These are phyloP conservation scores for Candida mattraensis DNA, from an alignment of 805 yeast genomes.

Conservation along the genomic window DNA sequence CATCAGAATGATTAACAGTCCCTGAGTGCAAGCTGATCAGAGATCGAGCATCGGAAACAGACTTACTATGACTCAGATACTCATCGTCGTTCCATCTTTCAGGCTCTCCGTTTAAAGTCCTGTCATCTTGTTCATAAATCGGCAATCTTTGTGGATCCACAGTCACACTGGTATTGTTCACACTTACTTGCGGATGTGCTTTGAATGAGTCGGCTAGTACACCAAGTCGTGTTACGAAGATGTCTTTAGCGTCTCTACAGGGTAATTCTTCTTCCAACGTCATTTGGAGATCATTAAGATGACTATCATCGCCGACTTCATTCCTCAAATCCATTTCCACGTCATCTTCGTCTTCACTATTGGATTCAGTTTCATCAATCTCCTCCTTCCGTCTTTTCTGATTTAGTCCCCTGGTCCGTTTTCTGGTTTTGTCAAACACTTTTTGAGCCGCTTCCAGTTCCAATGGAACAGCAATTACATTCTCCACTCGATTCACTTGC, in stretches of 20 bases:
- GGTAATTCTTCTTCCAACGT: too few relatives aligned
- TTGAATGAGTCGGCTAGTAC: slow-evolving; percentile 24
- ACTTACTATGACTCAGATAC: too few relatives aligned
- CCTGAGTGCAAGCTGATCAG: slow-evolving; percentile 3
- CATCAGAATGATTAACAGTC: too few relatives aligned
- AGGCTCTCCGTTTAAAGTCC: background rate
- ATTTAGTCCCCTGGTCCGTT: background rate
- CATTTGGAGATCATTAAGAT: too few relatives aligned
- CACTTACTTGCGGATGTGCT: slow-evolving; percentile 18
- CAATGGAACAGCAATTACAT: slow-evolving; percentile 21
- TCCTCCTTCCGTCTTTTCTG: slow-evolving; percentile 2
- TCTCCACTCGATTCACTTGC: slow-evolving; percentile 14
- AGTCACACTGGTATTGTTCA: slow-evolving; percentile 15
- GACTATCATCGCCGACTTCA: slow-evolving; percentile 1
- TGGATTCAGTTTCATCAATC: slow-evolving; percentile 5
- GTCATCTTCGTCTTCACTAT: slow-evolving; percentile 5
- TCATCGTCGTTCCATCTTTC: too few relatives aligned
- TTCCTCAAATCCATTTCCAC: slow-evolving; percentile 2
- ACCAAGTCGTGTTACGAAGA: slow-evolving; percentile 21
- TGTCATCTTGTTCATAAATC: too few relatives aligned
- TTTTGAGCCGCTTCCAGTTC: slow-evolving; percentile 11
- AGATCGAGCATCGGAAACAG: slow-evolving; percentile 4
- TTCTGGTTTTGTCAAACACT: slow-evolving; percentile 2
- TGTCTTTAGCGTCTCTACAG: slow-evolving; percentile 3
- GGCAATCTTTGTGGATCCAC: slow-evolving; percentile 1